These are phyloP conservation scores for Diplodia mutila DNA, from an alignment of 2,329 filamentous ascomycete species.

Conservation along the genomic window DNA sequence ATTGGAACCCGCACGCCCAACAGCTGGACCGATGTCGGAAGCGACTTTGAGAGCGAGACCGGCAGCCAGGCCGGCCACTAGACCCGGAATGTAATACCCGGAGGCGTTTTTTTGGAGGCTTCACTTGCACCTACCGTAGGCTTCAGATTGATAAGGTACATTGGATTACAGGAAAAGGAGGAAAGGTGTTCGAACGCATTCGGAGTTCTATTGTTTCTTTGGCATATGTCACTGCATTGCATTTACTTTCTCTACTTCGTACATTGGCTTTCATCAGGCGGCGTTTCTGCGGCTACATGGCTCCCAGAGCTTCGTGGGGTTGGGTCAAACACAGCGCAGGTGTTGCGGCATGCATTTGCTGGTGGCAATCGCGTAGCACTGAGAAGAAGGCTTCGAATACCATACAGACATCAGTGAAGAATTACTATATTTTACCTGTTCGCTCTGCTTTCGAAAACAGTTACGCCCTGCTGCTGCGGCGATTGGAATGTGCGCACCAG, in stretches of 20 bases:
- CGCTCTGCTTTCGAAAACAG: not conserved
- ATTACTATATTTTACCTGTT: not conserved
- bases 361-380: not conserved
- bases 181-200: conserved; percentile 4
- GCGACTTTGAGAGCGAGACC: conserved; percentile 45
- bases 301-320: not conserved
- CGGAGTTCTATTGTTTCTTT: not conserved
- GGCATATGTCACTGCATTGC: conserved; percentile 2
- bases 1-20: conserved; percentile 40
- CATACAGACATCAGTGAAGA: not conserved
- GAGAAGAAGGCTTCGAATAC: not conserved
- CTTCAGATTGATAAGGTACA: conserved; percentile 9
- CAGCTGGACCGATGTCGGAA: conserved; percentile 47
- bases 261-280: not conserved
- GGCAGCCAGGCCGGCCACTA: conserved; percentile 28
- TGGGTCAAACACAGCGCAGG: conserved; percentile 5
- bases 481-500: too few relatives aligned
- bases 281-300: not conserved
- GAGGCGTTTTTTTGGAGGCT: conserved; percentile 4
- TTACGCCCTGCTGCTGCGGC: not conserved
- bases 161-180: not conserved
- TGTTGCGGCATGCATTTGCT: conserved; percentile 12
- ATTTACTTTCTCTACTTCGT: not conserved
- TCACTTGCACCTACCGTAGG: conserved; percentile 2
- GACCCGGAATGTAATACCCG: not conserved